Percentiles rank a stretch among this genome's conserved stretches.
These are phyloP conservation scores for Multifurca ochricompacta DNA, from an alignment of 768 basidiomycete species.

Conservation along the genomic window DNA sequence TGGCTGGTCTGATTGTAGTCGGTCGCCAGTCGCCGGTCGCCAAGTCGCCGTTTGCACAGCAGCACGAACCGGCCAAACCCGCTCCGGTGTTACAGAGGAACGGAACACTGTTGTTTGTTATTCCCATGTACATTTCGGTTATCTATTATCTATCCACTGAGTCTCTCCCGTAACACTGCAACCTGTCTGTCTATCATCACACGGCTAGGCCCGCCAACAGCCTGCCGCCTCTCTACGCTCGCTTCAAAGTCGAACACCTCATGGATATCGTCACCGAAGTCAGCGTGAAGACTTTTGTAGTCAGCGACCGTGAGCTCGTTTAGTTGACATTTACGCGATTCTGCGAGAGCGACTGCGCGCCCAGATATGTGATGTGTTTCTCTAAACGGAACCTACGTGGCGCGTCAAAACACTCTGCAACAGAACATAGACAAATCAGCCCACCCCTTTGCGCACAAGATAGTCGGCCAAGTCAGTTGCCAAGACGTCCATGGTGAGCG, in stretches of 20 bases:
- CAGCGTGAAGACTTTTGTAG: constrained; percentile 63
- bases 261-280: constrained; percentile 77
- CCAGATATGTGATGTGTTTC: constrained; percentile 99
- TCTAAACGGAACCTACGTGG: constrained; percentile 83
- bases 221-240: constrained; percentile 84
- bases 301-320: constrained; percentile 75
- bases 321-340: constrained; percentile 71
- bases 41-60: background rate
- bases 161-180: constrained; percentile 54
- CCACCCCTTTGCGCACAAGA: constrained; percentile 94
- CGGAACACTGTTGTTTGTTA: too few relatives aligned
- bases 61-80: background rate
- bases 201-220: constrained; percentile 87
- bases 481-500: constrained; percentile 94
- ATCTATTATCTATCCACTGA: constrained; percentile 31
- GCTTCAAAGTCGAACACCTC: constrained; percentile 92
- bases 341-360: constrained; percentile 90
- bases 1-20: too few relatives aligned
- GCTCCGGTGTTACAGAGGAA: too few relatives aligned
- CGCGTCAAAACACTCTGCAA: constrained; percentile 4
- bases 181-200: constrained; percentile 85
- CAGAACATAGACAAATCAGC: constrained; percentile 26
- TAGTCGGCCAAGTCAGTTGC: constrained; percentile 99
- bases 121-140: too few relatives aligned
- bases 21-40: background rate